Conservation (phyloP, 345 rosid species). For the Hypericum perforatum region DNA sequence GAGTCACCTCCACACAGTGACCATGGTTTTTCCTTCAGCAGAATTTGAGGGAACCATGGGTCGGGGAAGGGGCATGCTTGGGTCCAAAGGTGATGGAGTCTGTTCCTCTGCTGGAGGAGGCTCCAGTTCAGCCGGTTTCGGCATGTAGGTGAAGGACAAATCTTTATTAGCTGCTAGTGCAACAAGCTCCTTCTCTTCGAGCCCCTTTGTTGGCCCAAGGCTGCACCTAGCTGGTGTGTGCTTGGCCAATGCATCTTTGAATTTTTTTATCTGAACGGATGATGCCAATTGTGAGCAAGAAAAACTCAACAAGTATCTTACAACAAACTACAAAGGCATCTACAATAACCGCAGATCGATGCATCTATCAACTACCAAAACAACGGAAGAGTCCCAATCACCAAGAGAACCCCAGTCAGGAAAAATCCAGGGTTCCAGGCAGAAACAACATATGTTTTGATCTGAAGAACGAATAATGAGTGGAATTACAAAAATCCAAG, state of each 20-base stretch:
- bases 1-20: constrained; percentile 35
- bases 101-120: constrained; percentile 23
- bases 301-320: too few species aligned
- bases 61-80: constrained; percentile 15
- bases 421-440: too few species aligned
- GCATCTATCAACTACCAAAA: too few species aligned
- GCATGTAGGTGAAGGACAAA: constrained; percentile 57
- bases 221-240: constrained; percentile 71
- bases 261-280: constrained; percentile 64
- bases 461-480: too few species aligned
- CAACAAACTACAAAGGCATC: too few species aligned
- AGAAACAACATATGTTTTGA: too few species aligned
- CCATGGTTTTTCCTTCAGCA: constrained; percentile 28
- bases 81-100: constrained; percentile 12
- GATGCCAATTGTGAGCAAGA: too few species aligned
- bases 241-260: constrained; percentile 82
- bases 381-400: too few species aligned
- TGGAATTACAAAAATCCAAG: too few species aligned
- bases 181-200: constrained; percentile 83
- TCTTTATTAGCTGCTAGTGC: constrained; percentile 84
- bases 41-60: constrained; percentile 6
- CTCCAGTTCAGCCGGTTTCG: constrained; percentile 29
- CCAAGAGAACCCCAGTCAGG: too few species aligned
- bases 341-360: too few species aligned
- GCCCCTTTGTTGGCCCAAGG: constrained; percentile 67